Evolutionary conservation across 805 yeast genomes (phyloP).

Genomic region (Ogataea ganodermae): DNA sequence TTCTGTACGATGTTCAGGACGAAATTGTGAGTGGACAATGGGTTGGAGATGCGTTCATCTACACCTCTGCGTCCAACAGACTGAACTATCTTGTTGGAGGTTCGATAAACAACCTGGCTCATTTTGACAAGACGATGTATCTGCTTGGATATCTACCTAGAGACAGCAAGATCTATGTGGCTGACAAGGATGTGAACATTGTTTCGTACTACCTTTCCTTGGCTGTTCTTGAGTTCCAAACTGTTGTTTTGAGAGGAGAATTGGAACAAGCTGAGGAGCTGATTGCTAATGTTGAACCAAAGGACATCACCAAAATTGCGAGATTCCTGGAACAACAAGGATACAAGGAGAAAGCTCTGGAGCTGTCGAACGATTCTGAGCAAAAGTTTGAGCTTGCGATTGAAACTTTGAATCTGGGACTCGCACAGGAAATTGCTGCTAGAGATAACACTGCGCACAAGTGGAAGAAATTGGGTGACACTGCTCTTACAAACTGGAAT

Average conservation of each 20-base stretch:
- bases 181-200: slow-evolving; percentile 87
- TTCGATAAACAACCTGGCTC: slow-evolving; percentile 86
- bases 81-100: slow-evolving; percentile 95
- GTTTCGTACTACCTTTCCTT: slow-evolving; percentile 79
- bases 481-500: slow-evolving; percentile 77
- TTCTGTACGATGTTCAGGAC: slow-evolving; percentile 79
- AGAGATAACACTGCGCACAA: slow-evolving; percentile 60
- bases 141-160: slow-evolving; percentile 87
- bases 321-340: slow-evolving; percentile 95
- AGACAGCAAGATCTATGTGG: slow-evolving; percentile 85
- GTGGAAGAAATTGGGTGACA: slow-evolving; percentile 93
- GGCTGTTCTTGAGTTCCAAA: slow-evolving; percentile 91
- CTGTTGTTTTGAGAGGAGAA: slow-evolving; percentile 93
- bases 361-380: slow-evolving; percentile 82
- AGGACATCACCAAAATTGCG: slow-evolving; percentile 75
- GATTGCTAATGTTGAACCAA: slow-evolving; percentile 61
- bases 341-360: slow-evolving; percentile 76
- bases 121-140: slow-evolving; percentile 85
- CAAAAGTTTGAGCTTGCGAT: slow-evolving; percentile 91
- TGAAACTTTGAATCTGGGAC: slow-evolving; percentile 64
- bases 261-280: slow-evolving; percentile 76
- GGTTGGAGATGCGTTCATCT: slow-evolving; percentile 96
- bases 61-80: slow-evolving; percentile 84
- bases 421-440: slow-evolving; percentile 70
- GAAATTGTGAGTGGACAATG: slow-evolving; percentile 85